These are phyloP conservation scores for Exophiala bonariae DNA, from an alignment of 2,329 filamentous ascomycete genomes.

Conservation along the genomic window DNA sequence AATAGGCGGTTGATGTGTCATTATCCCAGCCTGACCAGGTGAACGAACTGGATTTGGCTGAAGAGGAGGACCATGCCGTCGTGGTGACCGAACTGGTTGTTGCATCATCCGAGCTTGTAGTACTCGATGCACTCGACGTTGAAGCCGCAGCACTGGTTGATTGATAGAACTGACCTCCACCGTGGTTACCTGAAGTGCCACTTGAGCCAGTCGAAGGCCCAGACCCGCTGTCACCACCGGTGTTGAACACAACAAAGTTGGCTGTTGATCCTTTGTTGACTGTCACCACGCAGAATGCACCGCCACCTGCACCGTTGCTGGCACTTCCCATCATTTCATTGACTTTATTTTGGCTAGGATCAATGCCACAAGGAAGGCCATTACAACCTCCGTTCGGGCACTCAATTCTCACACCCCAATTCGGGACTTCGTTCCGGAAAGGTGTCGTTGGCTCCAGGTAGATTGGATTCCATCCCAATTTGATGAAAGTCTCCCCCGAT, in stretches of 20 bases:
- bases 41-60: conserved; percentile 2
- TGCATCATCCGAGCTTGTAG: conserved; percentile 23
- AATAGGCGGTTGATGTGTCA: no score
- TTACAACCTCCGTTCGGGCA: conserved; percentile 67
- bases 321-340: conserved; percentile 61
- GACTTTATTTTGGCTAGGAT: conserved; percentile 57
- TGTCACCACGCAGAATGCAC: conserved; percentile 74
- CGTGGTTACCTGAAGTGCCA: conserved; percentile 4
- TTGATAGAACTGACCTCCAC: conserved; percentile 15
- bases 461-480: conserved; percentile 76
- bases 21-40: background rate
- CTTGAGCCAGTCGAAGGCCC: conserved; percentile 2
- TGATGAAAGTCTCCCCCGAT: conserved; percentile 68
- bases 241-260: conserved; percentile 64
- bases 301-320: conserved; percentile 65
- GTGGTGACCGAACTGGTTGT: conserved; percentile 24
- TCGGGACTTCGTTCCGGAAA: conserved; percentile 59
- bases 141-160: conserved; percentile 28
- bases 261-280: conserved; percentile 66
- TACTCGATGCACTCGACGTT: conserved; percentile 29
- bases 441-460: conserved; percentile 57
- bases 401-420: conserved; percentile 68
- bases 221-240: conserved; percentile 39
- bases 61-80: conserved; percentile 15
- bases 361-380: conserved; percentile 72